A percentile compares a stretch with the other conserved stretches of the same genome.
These are phyloP conservation scores for Solanum phureja DNA, from an alignment of 257 asterid genomes.

Conservation along the genomic window DNA sequence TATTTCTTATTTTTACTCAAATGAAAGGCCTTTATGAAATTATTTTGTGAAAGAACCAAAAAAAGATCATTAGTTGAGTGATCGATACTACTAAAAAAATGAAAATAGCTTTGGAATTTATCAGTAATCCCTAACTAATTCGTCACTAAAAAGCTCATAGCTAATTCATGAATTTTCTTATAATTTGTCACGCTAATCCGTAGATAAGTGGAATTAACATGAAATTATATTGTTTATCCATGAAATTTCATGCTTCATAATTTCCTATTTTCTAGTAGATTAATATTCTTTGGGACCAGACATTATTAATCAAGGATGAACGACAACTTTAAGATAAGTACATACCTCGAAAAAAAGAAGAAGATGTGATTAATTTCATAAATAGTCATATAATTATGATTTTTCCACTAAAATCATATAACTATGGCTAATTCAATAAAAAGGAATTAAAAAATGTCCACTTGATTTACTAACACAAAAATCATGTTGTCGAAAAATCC, in stretches of 20 bases:
- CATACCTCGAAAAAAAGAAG: neutral
- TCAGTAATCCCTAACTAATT: neutral
- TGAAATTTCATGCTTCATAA: too few relatives aligned
- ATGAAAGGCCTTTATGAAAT: neutral
- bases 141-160: neutral
- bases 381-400: neutral
- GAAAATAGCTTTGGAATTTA: too few relatives aligned
- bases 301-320: neutral
- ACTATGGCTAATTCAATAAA: neutral
- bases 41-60: neutral
- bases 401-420: neutral
- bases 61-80: neutral
- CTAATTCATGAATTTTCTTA: neutral
- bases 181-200: too few relatives aligned
- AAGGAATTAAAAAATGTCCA: too few relatives aligned
- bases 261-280: too few relatives aligned
- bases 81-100: too few relatives aligned
- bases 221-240: too few relatives aligned
- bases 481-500: neutral
- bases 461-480: neutral
- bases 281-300: neutral
- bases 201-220: neutral
- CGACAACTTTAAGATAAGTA: too few relatives aligned
- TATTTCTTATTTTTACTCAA: neutral
- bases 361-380: neutral